Conservation (phyloP, 495 filamentous ascomycete genomes). For the Daldinia bambusicola region DNA sequence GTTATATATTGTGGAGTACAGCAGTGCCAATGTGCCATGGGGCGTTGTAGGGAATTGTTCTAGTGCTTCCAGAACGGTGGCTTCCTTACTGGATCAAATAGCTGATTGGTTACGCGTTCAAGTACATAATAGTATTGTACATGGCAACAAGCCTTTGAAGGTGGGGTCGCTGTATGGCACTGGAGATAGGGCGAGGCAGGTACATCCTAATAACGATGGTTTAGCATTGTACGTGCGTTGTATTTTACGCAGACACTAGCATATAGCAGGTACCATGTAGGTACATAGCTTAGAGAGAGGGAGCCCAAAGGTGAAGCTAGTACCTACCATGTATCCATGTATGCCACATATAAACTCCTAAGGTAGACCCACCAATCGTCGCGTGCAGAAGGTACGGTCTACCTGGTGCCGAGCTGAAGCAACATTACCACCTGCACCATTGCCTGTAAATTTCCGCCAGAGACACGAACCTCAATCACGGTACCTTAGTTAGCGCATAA, state of each 20-base stretch:
- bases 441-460: slow-evolving; percentile 1
- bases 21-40: not conserved
- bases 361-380: slow-evolving; percentile 33
- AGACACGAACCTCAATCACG: slow-evolving; percentile 10
- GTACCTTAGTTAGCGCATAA: slow-evolving; percentile 24
- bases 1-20: slow-evolving; percentile 3
- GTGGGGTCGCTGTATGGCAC: not conserved
- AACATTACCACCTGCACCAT: slow-evolving; percentile 17
- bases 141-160: not conserved
- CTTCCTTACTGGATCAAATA: slow-evolving; percentile 5
- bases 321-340: not conserved
- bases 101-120: slow-evolving; percentile 27
- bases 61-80: slow-evolving; percentile 39
- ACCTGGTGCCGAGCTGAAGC: slow-evolving; percentile 32
- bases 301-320: not conserved
- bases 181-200: not conserved
- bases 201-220: not conserved
- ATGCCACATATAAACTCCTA: not conserved
- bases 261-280: not conserved
- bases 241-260: not conserved
- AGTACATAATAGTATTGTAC: slow-evolving; percentile 16
- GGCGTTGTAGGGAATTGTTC: slow-evolving; percentile 36
- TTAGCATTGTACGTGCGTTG: not conserved
- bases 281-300: too few species aligned
- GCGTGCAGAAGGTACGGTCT: slow-evolving; percentile 29